These are phyloP conservation scores for Neopestalotiopsis clavispora DNA, from an alignment of 2,329 filamentous ascomycete genomes.

Conservation along the genomic window DNA sequence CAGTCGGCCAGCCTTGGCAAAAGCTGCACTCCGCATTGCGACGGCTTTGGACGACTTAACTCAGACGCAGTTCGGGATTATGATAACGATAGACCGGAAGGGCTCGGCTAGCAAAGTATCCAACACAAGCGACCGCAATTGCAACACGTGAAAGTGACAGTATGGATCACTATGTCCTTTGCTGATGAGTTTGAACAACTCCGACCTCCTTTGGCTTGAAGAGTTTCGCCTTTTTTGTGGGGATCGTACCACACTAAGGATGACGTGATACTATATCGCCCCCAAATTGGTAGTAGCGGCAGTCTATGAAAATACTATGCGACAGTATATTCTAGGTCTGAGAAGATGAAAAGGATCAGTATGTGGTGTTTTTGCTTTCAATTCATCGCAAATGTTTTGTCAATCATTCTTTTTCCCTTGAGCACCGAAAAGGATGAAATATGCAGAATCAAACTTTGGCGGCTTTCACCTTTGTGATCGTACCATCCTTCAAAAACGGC, in stretches of 20 bases:
- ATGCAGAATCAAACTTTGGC: too few species aligned
- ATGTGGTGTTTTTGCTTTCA: background rate
- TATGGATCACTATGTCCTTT: background rate
- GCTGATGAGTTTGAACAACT: background rate
- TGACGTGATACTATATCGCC: slow-evolving; percentile 14
- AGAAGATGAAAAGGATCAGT: too few species aligned
- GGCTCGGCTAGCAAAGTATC: background rate
- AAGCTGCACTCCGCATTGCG: slow-evolving; percentile 9
- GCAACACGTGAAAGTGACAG: background rate
- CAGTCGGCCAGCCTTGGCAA: slow-evolving; percentile 1
- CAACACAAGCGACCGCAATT: background rate
- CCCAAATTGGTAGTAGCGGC: background rate
- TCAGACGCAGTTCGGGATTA: background rate
- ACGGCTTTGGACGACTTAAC: background rate
- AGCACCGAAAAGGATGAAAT: too few species aligned
- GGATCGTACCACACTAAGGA: slow-evolving; percentile 8
- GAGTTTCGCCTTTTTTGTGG: slow-evolving; percentile 8
- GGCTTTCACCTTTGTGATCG: too few species aligned
- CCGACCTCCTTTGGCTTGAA: background rate
- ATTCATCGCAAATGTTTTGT: background rate
- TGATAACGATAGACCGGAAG: background rate
- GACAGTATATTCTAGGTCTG: too few species aligned
- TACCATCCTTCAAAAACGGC: background rate
- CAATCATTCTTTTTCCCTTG: too few species aligned
- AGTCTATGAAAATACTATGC: background rate